Evolutionary conservation across 495 filamentous ascomycete genomes (phyloP), one percentile per base, ranked within the genome.

Genomic region (Rusavskia elegans): DNA sequence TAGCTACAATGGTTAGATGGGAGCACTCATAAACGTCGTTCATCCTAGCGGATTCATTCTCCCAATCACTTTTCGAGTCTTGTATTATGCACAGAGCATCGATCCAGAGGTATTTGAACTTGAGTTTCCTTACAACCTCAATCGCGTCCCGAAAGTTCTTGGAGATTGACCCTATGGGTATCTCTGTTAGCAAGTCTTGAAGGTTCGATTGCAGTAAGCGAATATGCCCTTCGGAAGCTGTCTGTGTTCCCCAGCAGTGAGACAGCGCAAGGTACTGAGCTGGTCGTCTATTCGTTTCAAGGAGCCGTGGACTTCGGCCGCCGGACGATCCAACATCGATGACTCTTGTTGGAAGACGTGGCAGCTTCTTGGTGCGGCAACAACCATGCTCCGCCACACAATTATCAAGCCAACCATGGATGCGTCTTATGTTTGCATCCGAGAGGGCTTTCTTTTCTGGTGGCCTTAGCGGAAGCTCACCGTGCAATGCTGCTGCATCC

Each of bases 21-120:
- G 56, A 20, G 17, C n/a, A 32, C 16, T 38, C 44, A 27, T 59
- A 59, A 8, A 59, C 30, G 4, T 52, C 45, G 17, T 53, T 30
- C 56, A 59, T 59, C 23, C 16, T 38, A 6, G 54, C 49, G 30
- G 54, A 27, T 27, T 56, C 54, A 3, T 11, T 41, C 19, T 27
- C 41, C 54, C 54, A 56, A 38, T 56, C 54, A 3, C 20, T 44
- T 21, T 16, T 17, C 5, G 53, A 55, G 29, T 61, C 56, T 49
- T 61, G 58, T n/a, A 55, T 55, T 16, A 61, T 61, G 45, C 58
- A 61, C 1, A 61, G 45, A 14, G 58, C 55, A 58, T 61, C 56
- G 36, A 61, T 56, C 58, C 58, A 61, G 5, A 61, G 11, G 32
- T 55, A 61, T 9, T 45, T 32, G 14, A 61, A 25, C 2, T 50